phyloP scores from a whole-genome alignment of 2,329 filamentous ascomycete genomes.

The Xylaria sp. region DNA sequence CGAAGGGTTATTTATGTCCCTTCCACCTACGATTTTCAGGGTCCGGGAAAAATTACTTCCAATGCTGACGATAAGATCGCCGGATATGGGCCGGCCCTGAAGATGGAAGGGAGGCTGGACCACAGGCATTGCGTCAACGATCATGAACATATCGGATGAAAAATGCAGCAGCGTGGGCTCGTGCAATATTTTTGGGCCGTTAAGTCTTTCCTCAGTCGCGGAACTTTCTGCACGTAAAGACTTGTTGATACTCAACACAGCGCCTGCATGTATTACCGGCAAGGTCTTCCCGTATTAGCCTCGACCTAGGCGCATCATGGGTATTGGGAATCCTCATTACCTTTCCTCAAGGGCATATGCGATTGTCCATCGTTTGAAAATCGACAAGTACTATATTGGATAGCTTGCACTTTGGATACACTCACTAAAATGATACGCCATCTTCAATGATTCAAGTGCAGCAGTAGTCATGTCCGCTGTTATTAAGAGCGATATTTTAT shows the following conservation, averaged over 20 bases:
- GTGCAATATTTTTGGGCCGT: conserved; percentile 19
- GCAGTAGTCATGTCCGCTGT: conserved; percentile 40
- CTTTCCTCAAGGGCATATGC: conserved; percentile 31
- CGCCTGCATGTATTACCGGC: conserved; percentile 33
- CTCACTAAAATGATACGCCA: conserved; percentile 43
- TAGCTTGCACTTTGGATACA: conserved; percentile 39
- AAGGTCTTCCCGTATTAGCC: conserved; percentile 41
- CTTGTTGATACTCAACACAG: background rate
- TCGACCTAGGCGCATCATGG: conserved; percentile 41
- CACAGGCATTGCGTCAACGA: background rate
- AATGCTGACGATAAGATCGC: background rate
- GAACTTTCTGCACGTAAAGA: conserved; percentile 1
- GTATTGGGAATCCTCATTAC: conserved; percentile 24
- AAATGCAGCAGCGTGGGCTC: background rate
- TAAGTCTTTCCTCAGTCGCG: conserved; percentile 38
- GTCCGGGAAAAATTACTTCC: conserved; percentile 17
- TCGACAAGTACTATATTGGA: conserved; percentile 43
- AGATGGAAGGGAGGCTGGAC: background rate
- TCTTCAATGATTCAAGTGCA: conserved; percentile 37
- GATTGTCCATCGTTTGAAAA: conserved; percentile 36
- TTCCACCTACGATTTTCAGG: background rate
- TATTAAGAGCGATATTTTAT: conserved; percentile 43
- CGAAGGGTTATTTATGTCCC: background rate
- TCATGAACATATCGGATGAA: background rate
- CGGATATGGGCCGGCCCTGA: background rate